Evolutionary conservation across 108 stramenopile species (phyloP).

Genomic region (Cyclotella cryptica): DNA sequence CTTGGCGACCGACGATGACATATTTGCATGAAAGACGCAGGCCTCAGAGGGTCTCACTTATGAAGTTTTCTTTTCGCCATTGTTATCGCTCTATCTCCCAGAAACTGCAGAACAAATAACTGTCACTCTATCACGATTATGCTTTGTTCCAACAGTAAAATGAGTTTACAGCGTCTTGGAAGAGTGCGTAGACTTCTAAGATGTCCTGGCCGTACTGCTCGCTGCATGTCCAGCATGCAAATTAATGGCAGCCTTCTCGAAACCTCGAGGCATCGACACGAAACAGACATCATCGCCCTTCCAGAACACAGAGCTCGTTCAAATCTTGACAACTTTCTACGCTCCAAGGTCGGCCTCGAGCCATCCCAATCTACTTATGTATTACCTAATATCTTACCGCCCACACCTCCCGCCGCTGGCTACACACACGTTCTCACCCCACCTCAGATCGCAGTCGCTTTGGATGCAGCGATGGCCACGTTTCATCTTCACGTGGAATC

Average conservation of each 20-base stretch:
- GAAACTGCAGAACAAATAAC: not conserved
- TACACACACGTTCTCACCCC: constrained; percentile 48
- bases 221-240: not conserved
- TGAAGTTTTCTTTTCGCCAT: not conserved
- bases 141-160: not conserved
- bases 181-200: not conserved
- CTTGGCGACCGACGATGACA: too few relatives aligned
- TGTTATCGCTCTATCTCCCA: not conserved
- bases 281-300: constrained; percentile 52
- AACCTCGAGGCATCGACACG: constrained; percentile 32
- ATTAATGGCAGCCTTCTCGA: constrained; percentile 31
- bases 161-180: not conserved
- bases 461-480: constrained; percentile 78
- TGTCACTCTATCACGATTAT: not conserved
- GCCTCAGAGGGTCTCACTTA: not conserved
- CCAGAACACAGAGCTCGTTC: constrained; percentile 53
- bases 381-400: constrained; percentile 32
- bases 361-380: not conserved
- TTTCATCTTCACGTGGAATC: constrained; percentile 84
- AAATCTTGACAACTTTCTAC: constrained; percentile 41
- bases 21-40: not conserved
- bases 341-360: constrained; percentile 12
- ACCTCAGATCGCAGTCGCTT: constrained; percentile 39
- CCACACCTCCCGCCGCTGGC: constrained; percentile 49
- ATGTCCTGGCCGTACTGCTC: not conserved